Base-by-base conservation (phyloP, 495 filamentous ascomycete genomes). In the Neurospora sp. region DNA sequence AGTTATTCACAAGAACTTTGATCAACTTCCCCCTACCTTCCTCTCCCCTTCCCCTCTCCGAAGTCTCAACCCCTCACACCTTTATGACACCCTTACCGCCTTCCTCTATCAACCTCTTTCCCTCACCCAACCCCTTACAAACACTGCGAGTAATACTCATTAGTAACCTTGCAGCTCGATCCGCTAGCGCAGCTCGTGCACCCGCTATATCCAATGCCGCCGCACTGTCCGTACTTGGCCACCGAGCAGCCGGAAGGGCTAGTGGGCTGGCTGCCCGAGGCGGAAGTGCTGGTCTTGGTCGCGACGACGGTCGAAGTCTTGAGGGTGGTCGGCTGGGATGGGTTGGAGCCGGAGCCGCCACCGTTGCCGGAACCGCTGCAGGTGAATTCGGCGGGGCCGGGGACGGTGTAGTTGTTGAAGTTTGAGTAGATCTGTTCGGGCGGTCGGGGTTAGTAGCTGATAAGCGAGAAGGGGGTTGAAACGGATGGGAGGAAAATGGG, bases 141-240 rank as follows among this genome's bases (percentile, higher is more conserved):
- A 48, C 79, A 81, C 75, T 81, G 79, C n/a, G 70, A 75, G 72
- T 80, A 81, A 59, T 79, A 80, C 1, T 77, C 75, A 69, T 81
- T 81, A 7, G 37, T 39, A 48, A 45, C 40, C 40, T 21, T 74
- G 77, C 79, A 81, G 7, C 74, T 79, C 42, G 75, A 76, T 34
- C 80, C 77, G 36, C 69, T 42, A 24, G 74, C 77, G 74, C 81
- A 82, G 9, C 9, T 11, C 9, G 38, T 78, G 78, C 79, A 82
- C 9, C 81, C 81, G 2, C 37, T 76, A 39, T 42, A 82, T 15
- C 79, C 78, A 38, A 21, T 73, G 7, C 83, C 83, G 36, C 83
- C 83, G 75, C 83, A 85, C 76, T 84, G 83, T 38, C 75, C 76
- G 40, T 76, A 84, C 73, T 81, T 79, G 28, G 79, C 72, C 36